These are phyloP conservation scores for Drechslera avenae DNA, from an alignment of 2,329 filamentous ascomycete species.

Conservation along the genomic window DNA sequence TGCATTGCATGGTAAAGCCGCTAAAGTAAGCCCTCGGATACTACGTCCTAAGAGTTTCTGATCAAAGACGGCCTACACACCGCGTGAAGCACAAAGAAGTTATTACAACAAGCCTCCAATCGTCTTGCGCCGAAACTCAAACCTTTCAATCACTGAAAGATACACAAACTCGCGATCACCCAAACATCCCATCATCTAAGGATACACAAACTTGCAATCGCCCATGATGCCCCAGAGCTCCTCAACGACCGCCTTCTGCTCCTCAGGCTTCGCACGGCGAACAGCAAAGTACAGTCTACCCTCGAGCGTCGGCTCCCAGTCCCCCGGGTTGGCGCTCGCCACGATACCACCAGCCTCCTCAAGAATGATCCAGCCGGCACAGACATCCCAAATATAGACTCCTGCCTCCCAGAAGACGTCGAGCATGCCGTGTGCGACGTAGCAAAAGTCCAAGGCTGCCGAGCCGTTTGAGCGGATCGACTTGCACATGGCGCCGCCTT, in stretches of 20 bases:
- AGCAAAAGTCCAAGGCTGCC: constrained; percentile 48
- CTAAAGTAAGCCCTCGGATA: too few relatives aligned
- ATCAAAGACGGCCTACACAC: too few relatives aligned
- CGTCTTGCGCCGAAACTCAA: background rate
- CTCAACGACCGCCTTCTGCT: constrained; percentile 41
- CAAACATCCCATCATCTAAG: background rate
- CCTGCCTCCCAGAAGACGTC: constrained; percentile 49
- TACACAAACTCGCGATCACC: constrained; percentile 38
- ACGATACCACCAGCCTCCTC: constrained; percentile 48
- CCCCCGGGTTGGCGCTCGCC: constrained; percentile 42
- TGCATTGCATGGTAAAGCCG: too few relatives aligned
- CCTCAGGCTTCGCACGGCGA: constrained; percentile 34
- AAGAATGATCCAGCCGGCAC: constrained; percentile 47
- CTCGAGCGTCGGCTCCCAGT: constrained; percentile 44
- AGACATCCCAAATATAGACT: constrained; percentile 46
- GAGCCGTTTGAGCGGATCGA: constrained; percentile 44
- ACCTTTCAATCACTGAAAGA: background rate
- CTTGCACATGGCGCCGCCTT: constrained; percentile 43
- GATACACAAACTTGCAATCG: constrained; percentile 37
- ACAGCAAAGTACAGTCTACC: constrained; percentile 45
- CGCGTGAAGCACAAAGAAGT: too few relatives aligned
- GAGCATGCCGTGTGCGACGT: constrained; percentile 43
- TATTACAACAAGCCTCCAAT: too few relatives aligned
- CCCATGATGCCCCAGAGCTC: constrained; percentile 47
- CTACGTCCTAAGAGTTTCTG: too few relatives aligned